phyloP scores from a whole-genome alignment of 1,139 yeast species.

The Saccharomyces hybrid region DNA sequence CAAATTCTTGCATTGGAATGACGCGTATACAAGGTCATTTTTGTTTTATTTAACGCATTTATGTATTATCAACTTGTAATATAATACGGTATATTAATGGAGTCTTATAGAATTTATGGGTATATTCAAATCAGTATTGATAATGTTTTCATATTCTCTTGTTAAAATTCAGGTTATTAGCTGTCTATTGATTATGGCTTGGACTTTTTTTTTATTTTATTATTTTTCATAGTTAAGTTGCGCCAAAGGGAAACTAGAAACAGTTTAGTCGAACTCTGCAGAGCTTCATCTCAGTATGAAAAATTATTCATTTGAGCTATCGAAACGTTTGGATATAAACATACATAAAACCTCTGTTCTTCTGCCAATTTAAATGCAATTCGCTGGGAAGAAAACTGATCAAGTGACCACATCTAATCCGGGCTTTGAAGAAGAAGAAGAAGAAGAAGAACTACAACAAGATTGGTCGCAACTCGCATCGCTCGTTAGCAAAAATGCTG shows the following conservation, averaged over 20 bases:
- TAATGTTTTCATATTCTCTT: slow-evolving; percentile 4
- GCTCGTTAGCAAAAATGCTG: slow-evolving; percentile 24
- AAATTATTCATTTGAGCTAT: background rate
- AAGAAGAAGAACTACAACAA: slow-evolving; percentile 48
- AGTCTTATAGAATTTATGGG: slow-evolving; percentile 2
- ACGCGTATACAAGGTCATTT: background rate
- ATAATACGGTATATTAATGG: slow-evolving; percentile 1
- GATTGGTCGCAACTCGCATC: slow-evolving; percentile 51
- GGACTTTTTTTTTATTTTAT: background rate
- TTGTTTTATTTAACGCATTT: slow-evolving; percentile 2
- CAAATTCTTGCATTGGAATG: background rate
- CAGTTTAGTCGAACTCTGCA: background rate
- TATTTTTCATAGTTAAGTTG: no score
- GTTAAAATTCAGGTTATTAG: background rate
- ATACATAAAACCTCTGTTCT: no score
- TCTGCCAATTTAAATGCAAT: background rate
- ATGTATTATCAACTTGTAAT: slow-evolving; percentile 1
- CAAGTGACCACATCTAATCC: background rate
- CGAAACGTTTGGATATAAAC: background rate
- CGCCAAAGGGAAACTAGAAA: background rate
- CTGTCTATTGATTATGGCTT: background rate
- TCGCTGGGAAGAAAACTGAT: no score
- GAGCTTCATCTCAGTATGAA: background rate
- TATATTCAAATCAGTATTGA: background rate
- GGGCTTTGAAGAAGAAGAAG: slow-evolving; percentile 30